A percentile compares a stretch with the other conserved stretches of the same genome.
phyloP scores from a whole-genome alignment of 257 asterid species.

The Penstemon eatonii region DNA sequence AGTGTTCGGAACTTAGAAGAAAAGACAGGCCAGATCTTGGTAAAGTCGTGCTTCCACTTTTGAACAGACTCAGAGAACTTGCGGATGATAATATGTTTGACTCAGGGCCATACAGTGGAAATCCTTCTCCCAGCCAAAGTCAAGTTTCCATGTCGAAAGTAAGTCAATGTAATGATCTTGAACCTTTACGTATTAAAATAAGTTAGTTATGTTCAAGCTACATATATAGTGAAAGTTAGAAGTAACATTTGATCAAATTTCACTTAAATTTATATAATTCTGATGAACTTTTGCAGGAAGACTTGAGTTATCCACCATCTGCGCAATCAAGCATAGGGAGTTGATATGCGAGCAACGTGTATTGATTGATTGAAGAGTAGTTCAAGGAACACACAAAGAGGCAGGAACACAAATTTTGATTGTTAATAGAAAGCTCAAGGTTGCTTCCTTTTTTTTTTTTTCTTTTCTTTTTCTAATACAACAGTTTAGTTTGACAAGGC shows the following conservation, averaged over 20 bases:
- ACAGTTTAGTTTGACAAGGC: conserved; percentile 26
- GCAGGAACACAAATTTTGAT: conserved; percentile 10
- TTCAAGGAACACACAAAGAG: background rate
- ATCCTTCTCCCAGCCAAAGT: conserved; percentile 46
- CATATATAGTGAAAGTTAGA: background rate
- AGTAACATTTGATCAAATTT: too few relatives aligned
- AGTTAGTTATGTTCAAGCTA: background rate
- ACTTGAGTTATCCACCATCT: conserved; percentile 49
- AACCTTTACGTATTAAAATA: too few relatives aligned
- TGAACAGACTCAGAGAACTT: conserved; percentile 32
- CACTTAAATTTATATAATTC: too few relatives aligned
- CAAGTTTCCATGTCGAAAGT: conserved; percentile 68
- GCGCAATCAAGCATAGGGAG: conserved; percentile 48
- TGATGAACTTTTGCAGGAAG: conserved; percentile 47
- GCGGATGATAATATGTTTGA: conserved; percentile 28
- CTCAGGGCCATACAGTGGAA: conserved; percentile 27
- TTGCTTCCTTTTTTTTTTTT: background rate
- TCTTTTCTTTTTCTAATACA: conserved; percentile 8
- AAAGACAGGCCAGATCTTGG: conserved; percentile 43
- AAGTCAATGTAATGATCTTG: conserved; percentile 31
- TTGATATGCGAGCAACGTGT: conserved; percentile 22
- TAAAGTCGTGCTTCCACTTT: conserved; percentile 31
- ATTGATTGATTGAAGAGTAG: conserved; percentile 13
- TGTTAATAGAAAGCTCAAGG: conserved; percentile 19
- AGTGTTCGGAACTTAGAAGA: conserved; percentile 36